Evolutionary conservation across 2,329 filamentous ascomycete species (phyloP).

Genomic region (Nemania diffusa): DNA sequence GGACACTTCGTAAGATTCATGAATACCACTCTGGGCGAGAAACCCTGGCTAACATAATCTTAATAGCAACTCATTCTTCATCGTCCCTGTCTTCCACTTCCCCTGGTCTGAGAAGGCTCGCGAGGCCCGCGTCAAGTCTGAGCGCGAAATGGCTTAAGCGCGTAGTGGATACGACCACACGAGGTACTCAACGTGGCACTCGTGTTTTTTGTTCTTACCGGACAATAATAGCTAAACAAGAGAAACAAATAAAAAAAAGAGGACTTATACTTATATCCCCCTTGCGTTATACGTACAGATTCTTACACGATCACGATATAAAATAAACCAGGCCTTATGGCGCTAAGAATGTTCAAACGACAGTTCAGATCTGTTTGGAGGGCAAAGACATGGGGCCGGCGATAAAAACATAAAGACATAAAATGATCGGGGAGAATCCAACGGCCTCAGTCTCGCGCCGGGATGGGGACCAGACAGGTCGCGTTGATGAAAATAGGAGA

Average conservation of each 20-base stretch:
- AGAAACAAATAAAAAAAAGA: conserved; percentile 1
- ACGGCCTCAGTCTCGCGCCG: not conserved
- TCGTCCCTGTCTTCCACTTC: conserved; percentile 92
- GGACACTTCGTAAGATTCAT: conserved; percentile 68
- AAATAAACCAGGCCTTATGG: conserved; percentile 1
- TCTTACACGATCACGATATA: conserved; percentile 14
- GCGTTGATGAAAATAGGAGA: conserved; percentile 1
- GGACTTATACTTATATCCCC: conserved; percentile 17
- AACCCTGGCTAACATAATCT: conserved; percentile 11
- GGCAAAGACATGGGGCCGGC: not conserved
- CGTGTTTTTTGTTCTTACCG: not conserved
- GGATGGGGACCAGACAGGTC: not conserved
- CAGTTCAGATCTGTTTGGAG: not conserved
- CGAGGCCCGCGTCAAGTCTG: conserved; percentile 65
- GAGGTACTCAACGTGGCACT: not conserved
- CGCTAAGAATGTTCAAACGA: not conserved
- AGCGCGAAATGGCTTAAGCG: conserved; percentile 52
- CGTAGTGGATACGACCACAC: not conserved
- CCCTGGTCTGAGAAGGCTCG: conserved; percentile 88
- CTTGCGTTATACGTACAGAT: not conserved
- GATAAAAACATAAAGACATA: not conserved
- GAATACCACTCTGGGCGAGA: not conserved
- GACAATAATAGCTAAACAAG: not conserved
- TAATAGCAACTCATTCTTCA: conserved; percentile 83
- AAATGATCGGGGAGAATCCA: not conserved